Conservation (phyloP, 208 protist genomes). For the Leishmania amazonensis region DNA sequence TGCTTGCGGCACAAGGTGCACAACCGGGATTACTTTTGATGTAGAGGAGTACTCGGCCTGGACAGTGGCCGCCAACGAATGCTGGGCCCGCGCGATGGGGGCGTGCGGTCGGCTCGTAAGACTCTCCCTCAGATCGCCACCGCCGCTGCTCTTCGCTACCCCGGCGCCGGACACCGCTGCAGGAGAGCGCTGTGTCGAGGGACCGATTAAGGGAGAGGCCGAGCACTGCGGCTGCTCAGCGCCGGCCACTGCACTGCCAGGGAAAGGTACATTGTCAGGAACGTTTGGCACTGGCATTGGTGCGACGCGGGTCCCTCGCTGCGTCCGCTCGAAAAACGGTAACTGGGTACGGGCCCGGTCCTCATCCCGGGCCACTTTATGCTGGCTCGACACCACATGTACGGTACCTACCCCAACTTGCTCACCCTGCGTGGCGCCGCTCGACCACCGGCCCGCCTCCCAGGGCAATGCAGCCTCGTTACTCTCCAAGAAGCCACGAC, state of each 20-base stretch:
- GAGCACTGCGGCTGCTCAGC: slow-evolving; percentile 12
- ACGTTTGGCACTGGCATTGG: slow-evolving; percentile 4
- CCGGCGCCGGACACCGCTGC: background rate
- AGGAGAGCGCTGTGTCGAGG: background rate
- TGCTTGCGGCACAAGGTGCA: slow-evolving; percentile 19
- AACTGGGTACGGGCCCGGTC: background rate
- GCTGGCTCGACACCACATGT: too few relatives aligned
- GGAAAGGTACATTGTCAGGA: background rate
- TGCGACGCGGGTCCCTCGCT: slow-evolving; percentile 2
- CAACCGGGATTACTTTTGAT: slow-evolving; percentile 29
- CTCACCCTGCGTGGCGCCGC: background rate
- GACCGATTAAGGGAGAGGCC: slow-evolving; percentile 3
- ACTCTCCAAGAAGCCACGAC: background rate
- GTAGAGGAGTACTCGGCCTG: background rate
- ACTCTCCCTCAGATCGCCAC: background rate
- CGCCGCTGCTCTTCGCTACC: background rate
- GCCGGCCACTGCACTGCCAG: slow-evolving; percentile 1
- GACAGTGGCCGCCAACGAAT: background rate
- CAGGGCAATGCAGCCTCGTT: background rate
- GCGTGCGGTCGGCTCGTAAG: background rate
- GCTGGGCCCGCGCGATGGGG: background rate
- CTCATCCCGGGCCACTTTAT: background rate
- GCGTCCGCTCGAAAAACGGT: background rate
- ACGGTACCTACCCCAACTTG: too few relatives aligned
- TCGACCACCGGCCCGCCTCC: background rate